Conservation (phyloP, 225 moss, liverwort and hornwort genomes). For the Asterella californica region DNA sequence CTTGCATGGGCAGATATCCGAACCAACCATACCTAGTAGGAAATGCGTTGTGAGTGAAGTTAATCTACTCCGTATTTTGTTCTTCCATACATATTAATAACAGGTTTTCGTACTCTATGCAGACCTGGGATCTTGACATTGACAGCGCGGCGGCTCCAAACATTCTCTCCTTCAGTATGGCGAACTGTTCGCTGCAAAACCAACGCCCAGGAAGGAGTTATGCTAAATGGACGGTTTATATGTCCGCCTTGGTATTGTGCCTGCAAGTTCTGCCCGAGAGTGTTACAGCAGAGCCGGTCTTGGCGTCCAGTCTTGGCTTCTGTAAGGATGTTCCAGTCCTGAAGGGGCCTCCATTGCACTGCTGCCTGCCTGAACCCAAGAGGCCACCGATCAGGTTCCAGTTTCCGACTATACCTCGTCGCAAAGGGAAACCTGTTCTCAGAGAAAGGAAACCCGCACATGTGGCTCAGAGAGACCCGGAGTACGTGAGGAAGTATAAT, state of each 20-base stretch:
- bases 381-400: constrained; percentile 26
- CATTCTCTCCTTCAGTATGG: too few species aligned
- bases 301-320: not conserved
- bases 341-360: not conserved
- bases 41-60: too few species aligned
- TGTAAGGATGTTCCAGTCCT: not conserved
- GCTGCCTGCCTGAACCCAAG: constrained; percentile 31
- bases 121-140: too few species aligned
- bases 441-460: constrained; percentile 33
- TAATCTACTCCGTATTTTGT: too few species aligned
- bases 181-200: too few species aligned
- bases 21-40: too few species aligned
- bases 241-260: not conserved
- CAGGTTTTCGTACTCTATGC: too few species aligned
- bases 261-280: not conserved
- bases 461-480: constrained; percentile 16
- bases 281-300: not conserved
- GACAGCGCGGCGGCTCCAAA: too few species aligned
- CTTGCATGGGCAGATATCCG: too few species aligned
- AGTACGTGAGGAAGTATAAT: constrained; percentile 38
- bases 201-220: not conserved
- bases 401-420: constrained; percentile 6
- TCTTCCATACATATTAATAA: too few species aligned
- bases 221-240: not conserved
- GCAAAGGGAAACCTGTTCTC: constrained; percentile 13